These are phyloP conservation scores for Lentinula detonsa DNA, from an alignment of 768 basidiomycete genomes.

Conservation along the genomic window DNA sequence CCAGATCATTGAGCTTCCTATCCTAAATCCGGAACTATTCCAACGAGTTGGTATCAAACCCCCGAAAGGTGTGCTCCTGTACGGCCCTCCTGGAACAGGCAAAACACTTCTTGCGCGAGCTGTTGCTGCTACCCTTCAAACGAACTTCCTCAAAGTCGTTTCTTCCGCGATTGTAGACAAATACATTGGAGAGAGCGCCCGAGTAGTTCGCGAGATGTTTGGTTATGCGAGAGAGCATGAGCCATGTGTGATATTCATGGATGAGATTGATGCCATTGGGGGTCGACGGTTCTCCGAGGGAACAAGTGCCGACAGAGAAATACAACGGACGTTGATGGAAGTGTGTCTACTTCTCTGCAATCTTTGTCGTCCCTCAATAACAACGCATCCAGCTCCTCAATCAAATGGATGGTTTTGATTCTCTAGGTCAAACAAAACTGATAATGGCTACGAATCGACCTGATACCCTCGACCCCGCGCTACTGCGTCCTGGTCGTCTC, in stretches of 20 bases:
- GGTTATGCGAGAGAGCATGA: slow-evolving; percentile 97
- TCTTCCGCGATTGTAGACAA: slow-evolving; percentile 97
- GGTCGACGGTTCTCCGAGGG: slow-evolving; percentile 90
- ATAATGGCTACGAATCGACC: slow-evolving; percentile 99
- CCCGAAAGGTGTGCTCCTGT: slow-evolving; percentile 93
- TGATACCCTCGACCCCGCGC: slow-evolving; percentile 94
- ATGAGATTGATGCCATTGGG: slow-evolving; percentile 97
- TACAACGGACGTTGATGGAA: slow-evolving; percentile 98
- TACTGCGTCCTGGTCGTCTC: slow-evolving; percentile 91
- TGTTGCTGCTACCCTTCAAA: slow-evolving; percentile 88
- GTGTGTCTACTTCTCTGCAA: slow-evolving; percentile 26
- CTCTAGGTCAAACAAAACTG: slow-evolving; percentile 89
- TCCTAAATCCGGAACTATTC: slow-evolving; percentile 93
- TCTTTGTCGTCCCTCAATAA: neutral
- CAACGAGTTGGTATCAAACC: slow-evolving; percentile 93
- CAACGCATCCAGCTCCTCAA: slow-evolving; percentile 60
- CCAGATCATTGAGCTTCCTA: slow-evolving; percentile 91
- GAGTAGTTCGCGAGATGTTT: slow-evolving; percentile 98
- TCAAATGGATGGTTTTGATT: slow-evolving; percentile 99
- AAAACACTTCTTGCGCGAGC: slow-evolving; percentile 94
- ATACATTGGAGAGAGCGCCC: slow-evolving; percentile 97
- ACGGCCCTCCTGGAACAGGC: slow-evolving; percentile 95
- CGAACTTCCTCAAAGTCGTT: slow-evolving; percentile 98
- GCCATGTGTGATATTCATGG: slow-evolving; percentile 99
- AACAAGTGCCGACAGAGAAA: slow-evolving; percentile 96